Evolutionary conservation across 2,329 filamentous ascomycete genomes (phyloP), one percentile per base, ranked within the genome.

Genomic region (Periconia digitata): DNA sequence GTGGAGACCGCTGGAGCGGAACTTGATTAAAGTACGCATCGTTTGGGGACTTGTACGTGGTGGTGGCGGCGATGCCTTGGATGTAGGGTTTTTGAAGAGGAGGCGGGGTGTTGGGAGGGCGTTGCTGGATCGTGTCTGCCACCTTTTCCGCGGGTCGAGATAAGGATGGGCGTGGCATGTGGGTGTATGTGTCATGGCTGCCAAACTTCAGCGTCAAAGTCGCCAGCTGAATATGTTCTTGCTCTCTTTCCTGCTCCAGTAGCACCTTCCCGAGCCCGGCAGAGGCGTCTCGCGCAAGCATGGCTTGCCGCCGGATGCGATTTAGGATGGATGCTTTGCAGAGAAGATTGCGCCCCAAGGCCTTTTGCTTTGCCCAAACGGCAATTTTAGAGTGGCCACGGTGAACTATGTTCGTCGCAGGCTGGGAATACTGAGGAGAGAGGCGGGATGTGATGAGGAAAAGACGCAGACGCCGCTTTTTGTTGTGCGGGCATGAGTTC

Each of bases 271-370:
- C 58, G 32, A 55, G 36, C 3, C 55, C 54, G 3, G 49, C 53
- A 8, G 60, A 53, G 4, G 51, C 53, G 38, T 60, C 55, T 39
- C 55, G 54, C n/a, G 61, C 47, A 20, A 49, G 32, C 4, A 63
- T 48, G 15, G 54, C 55, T 47, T 76, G 72, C 48, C 75, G 72
- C 16, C 82, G 73, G 8, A 85, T 74, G 8, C 80, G 70, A 59
- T 89, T 89, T 65, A 87, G 75, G 47, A 87, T 82, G 6, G 85
- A 85, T 17, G 82, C 84, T 42, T 86, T 84, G 20, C 85, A 76
- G 13, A 89, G 72, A 21, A 83, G 72, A n/a, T 80, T 78, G 12
- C 69, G 63, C 23, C 77, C 73, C 16, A 78, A 71, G 1, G 75
- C 72, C 45, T 73, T 75, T 34, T 78, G 76, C 44, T 72, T 76